Base-by-base conservation (phyloP, 192 early-diverging fungal genomes). In the Coemansia sp. region DNA sequence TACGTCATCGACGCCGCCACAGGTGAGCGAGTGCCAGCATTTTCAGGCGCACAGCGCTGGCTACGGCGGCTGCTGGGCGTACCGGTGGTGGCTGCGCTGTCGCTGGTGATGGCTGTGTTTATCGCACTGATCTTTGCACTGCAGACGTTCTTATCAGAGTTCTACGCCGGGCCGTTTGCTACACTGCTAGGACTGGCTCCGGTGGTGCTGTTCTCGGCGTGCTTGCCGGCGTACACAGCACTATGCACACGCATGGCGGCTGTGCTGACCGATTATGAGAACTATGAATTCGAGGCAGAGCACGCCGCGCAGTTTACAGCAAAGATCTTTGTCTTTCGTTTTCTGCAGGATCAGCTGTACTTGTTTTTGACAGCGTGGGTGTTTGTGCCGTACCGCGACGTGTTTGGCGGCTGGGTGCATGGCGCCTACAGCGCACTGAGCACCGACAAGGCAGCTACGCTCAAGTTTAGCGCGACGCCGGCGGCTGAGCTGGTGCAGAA, bases 291-390 rank as follows among this genome's bases (percentile, higher is more conserved):
- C 14, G 86, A 87, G 29, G 75, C 88, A 8, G 75, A 85, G 57
- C 85, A 92, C 64, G 88, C 88, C 47, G 84, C 85, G 57, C 85
- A 87, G 54, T 80, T 87, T 27, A 86, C 92, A 6, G 85, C 89
- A 64, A 95, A 95, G 75, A 86, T 95, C 23, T 97, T 95, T 72
- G 85, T 93, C 47, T 88, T 94, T 63, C 91, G 89, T 43, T 92
- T 90, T 58, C 78, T 97, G 39, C 84, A 91, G 19, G 86, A 89
- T 53, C 91, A 92, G 72, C 82, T 95, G 14, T 90, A 93, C 10
- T 83, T 96, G 65, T 88, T 95, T 49, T 78, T 96, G 74, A 90
- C 88, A n/a, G 92, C 90, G 5, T 93, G 90, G 85, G 65, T 94
- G 26, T 92, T 92, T 74, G 92, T 97, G 70, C 95, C 95, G 1